These are phyloP conservation scores for Dysphania ambrosioides DNA, from an alignment of 148 eudicot species.

Conservation along the genomic window DNA sequence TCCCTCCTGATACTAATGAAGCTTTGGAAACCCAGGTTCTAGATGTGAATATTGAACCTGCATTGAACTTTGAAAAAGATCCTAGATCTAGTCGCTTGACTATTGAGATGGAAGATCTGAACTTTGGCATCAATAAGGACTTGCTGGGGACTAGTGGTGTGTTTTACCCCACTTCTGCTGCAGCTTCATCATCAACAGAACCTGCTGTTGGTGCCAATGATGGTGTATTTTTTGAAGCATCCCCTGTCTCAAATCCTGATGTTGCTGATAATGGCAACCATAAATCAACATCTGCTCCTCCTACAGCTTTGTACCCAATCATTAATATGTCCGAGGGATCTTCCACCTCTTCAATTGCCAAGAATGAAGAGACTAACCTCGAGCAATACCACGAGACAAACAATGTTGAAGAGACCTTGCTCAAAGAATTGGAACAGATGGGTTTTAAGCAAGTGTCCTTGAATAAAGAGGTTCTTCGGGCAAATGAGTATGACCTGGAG, in stretches of 20 bases:
- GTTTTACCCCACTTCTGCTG: not conserved
- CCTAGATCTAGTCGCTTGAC: constrained; percentile 10
- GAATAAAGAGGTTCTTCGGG: constrained; percentile 59
- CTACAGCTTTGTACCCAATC: constrained; percentile 27
- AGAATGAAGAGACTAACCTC: constrained; percentile 10
- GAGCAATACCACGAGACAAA: constrained; percentile 16
- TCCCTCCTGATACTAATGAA: constrained; percentile 36
- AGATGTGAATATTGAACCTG: constrained; percentile 19
- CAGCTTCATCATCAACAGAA: constrained; percentile 20
- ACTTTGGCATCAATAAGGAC: constrained; percentile 43
- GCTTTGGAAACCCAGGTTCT: not conserved
- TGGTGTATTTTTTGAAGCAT: constrained; percentile 7
- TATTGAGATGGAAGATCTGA: constrained; percentile 27
- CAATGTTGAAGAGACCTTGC: constrained; percentile 45
- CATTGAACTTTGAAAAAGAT: constrained; percentile 11
- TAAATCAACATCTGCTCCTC: not conserved
- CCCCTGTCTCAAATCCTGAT: constrained; percentile 7
- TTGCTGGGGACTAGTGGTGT: constrained; percentile 29
- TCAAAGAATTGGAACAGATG: constrained; percentile 59
- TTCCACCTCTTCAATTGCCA: not conserved
- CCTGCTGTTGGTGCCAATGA: constrained; percentile 5
- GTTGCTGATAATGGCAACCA: not conserved
- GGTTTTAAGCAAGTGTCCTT: constrained; percentile 56
- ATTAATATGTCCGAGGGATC: constrained; percentile 28
- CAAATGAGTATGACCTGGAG: constrained; percentile 53